Conservation (phyloP, 306 rosid species). For the Prunus fruticosa region DNA sequence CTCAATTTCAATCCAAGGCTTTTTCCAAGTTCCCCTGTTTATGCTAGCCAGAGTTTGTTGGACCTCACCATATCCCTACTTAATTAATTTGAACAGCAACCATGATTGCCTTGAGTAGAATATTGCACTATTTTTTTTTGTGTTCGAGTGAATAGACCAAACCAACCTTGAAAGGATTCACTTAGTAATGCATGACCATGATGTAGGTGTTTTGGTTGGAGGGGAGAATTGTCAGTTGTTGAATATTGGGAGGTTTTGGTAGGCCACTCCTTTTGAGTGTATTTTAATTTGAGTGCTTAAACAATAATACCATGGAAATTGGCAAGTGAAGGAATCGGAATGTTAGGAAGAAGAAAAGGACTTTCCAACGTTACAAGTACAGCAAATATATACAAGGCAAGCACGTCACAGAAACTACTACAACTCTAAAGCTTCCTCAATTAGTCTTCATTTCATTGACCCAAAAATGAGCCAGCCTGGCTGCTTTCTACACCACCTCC, state of each 20-base stretch:
- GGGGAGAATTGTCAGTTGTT: slow-evolving; percentile 13
- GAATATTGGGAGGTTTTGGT: slow-evolving; percentile 27
- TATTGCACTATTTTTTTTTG: neutral
- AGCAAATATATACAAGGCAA: slow-evolving; percentile 50
- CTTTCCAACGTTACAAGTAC: slow-evolving; percentile 80
- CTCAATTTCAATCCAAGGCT: neutral
- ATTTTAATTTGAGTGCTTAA: slow-evolving; percentile 28
- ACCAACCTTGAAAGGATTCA: neutral
- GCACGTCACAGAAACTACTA: slow-evolving; percentile 30
- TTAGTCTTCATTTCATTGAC: neutral
- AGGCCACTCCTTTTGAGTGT: slow-evolving; percentile 43
- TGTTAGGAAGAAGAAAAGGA: slow-evolving; percentile 64
- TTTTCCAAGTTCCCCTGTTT: slow-evolving; percentile 4
- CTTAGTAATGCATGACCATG: neutral
- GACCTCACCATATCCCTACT: slow-evolving; percentile 25
- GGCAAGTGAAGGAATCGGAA: slow-evolving; percentile 35
- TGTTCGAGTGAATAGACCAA: slow-evolving; percentile 15
- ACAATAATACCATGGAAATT: neutral
- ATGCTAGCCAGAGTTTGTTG: slow-evolving; percentile 17
- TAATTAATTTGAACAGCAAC: slow-evolving; percentile 20
- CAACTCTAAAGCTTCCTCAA: neutral
- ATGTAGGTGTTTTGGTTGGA: neutral
- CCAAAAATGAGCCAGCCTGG: slow-evolving; percentile 11
- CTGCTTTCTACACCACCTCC: neutral
- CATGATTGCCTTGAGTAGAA: slow-evolving; percentile 42